Conservation (phyloP, 2,329 filamentous ascomycete species). For the Lanzia echinophila region DNA sequence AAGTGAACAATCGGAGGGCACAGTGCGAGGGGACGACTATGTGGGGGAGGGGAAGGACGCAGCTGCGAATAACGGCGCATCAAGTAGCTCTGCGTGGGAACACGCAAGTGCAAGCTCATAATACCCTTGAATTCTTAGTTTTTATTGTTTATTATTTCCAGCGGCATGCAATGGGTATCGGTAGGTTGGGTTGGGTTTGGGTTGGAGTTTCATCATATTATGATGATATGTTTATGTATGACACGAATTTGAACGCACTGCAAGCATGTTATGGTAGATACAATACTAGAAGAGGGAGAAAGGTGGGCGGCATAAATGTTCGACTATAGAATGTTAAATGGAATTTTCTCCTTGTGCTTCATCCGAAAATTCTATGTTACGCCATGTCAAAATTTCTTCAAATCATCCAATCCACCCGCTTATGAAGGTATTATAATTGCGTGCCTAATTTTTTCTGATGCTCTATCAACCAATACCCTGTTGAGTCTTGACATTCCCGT, state of each 20-base stretch:
- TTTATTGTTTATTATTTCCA: neutral
- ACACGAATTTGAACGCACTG: constrained; percentile 1
- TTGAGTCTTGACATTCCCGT: too few relatives aligned
- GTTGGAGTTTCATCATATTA: constrained; percentile 1
- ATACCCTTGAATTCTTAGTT: neutral
- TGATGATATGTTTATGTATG: constrained; percentile 6
- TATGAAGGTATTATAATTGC: neutral
- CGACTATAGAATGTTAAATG: constrained; percentile 6
- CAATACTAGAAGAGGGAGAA: neutral
- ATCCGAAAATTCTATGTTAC: neutral
- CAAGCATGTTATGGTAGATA: neutral
- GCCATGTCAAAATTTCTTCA: constrained; percentile 3
- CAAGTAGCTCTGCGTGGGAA: too few relatives aligned
- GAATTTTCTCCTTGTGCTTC: constrained; percentile 2
- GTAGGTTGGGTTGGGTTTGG: neutral
- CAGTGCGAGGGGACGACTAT: constrained; percentile 4
- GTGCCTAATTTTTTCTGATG: too few relatives aligned
- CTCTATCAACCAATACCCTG: too few relatives aligned
- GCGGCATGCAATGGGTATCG: neutral
- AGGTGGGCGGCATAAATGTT: constrained; percentile 1
- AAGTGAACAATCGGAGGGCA: constrained; percentile 4
- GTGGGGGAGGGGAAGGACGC: neutral
- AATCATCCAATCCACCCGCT: neutral
- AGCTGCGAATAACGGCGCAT: neutral
- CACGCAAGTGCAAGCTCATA: neutral